These are phyloP conservation scores for Boletus rubroflammeus DNA, from an alignment of 768 basidiomycete genomes.

Conservation along the genomic window DNA sequence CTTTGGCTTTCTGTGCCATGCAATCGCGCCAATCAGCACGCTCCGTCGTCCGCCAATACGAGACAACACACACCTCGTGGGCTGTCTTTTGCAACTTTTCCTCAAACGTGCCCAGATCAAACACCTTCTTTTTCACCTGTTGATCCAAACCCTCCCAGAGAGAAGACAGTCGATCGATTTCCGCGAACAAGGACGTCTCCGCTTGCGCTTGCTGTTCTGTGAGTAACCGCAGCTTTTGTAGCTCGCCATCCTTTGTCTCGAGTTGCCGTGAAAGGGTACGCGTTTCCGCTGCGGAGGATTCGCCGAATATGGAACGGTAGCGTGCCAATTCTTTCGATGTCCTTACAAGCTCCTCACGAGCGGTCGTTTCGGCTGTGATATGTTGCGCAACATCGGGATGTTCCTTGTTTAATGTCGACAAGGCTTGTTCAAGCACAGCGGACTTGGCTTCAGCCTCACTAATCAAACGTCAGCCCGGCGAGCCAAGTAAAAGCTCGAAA, in stretches of 20 bases:
- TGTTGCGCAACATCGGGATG: slow-evolving; percentile 53
- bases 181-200: slow-evolving; percentile 73
- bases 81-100: slow-evolving; percentile 61
- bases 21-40: background rate
- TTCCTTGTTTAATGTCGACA: slow-evolving; percentile 42
- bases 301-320: slow-evolving; percentile 65
- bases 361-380: slow-evolving; percentile 47
- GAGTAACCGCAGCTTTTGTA: slow-evolving; percentile 58
- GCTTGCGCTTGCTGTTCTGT: slow-evolving; percentile 63
- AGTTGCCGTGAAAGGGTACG: slow-evolving; percentile 52
- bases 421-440: slow-evolving; percentile 48
- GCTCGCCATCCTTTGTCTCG: slow-evolving; percentile 63
- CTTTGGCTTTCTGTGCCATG: slow-evolving; percentile 77
- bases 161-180: slow-evolving; percentile 80
- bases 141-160: slow-evolving; percentile 84
- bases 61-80: slow-evolving; percentile 57
- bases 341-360: slow-evolving; percentile 45
- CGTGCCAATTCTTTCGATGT: slow-evolving; percentile 48
- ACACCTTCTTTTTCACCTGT: slow-evolving; percentile 80
- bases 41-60: background rate
- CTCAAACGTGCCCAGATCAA: slow-evolving; percentile 73
- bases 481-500: background rate
- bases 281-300: slow-evolving; percentile 49
- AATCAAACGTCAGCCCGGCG: slow-evolving; percentile 14
- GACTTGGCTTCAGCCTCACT: slow-evolving; percentile 54